Base-by-base conservation (phyloP, 2,329 filamentous ascomycete genomes). In the Pseudogymnoascus destructans region DNA sequence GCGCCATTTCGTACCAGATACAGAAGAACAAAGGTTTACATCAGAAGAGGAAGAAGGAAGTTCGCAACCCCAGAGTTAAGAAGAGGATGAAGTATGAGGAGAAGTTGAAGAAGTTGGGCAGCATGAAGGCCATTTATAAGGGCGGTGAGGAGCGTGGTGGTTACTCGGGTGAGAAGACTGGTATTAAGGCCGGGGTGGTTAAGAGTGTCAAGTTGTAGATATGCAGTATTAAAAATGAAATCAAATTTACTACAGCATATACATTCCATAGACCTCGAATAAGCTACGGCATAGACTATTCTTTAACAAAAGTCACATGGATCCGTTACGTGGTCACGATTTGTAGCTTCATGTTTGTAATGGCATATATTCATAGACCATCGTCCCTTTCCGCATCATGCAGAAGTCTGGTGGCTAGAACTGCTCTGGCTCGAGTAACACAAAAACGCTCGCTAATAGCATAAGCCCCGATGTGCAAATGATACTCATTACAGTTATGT, bases 41-140 rank as follows among this genome's bases (percentile, higher is more conserved):
- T n/a, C n/a, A n/a, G n/a, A 86, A 87, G 72, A 79, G 92, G 63
- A 95, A 87, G 79, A 97, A 98, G 82, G 91, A 95, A 66, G 86
- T 90, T 60, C 79, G 92, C 63, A 98, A 98, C 74, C 91, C 93
- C 33, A 79, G 93, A 71, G 92, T 97, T 64, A 98, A 97, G 86
- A 97, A 96, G 86, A 84, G 89, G 73, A 89, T 89, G 82, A 90
- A 89, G 82, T 98, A 83, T 71, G 90, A 95, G 70, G 86, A 90
- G 72, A 96, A 95, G 80, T 87, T 92, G 81, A 97, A 96, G 87
- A 96, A 97, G 79, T 74, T 97, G 69, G 83, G 82, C 67, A 92
- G 86, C 69, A 88, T 91, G 76, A 89, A 87, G 75, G 81, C 87
- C 7, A 78, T 89, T 11, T 97, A 91, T 75, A 89, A 90, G 73